Evolutionary conservation across 441 rosid species (phyloP), one percentile per base, ranked within the genome.

Genomic region (Pelargonium australe): DNA sequence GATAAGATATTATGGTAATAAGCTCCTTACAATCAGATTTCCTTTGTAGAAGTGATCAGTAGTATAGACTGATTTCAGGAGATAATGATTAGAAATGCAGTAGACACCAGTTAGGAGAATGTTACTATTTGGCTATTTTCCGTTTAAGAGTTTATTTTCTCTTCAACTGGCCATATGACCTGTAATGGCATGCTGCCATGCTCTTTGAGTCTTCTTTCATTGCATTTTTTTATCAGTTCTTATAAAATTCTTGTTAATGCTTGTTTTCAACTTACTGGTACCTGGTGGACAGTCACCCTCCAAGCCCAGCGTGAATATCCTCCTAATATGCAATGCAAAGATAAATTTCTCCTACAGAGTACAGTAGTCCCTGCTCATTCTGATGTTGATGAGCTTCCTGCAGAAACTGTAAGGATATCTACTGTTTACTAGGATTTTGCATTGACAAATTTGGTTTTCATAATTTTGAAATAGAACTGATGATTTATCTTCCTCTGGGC

Each of bases 321-420:
- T 74, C 88, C 83, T 13, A 95, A 88, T 74, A 83, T 94, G 96
- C 96, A 87, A 76, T 89, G 99, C 87, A 94, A 87, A 78, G 99
- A 94, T 81, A 94, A 91, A 72, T 94, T 94, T 85, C 95, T 94
- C 73, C 78, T 94, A 70, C 99, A 87, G 80, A 86, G 99, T 77
- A 89, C 99, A 13, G 72, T 76, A 40, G 96, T 94, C 64, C 86
- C 85, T 67, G 80, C 92, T 37, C 89, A 86, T 78, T 80, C 86
- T 58, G 97, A 94, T 73, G 87, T 87, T 6, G 96, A 94, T 77
- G 97, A 89, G 66, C 95, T 94, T 74, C 88, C 96, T 12, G 82
- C 87, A 47, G 91, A 94, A 77, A 87, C 89, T 6, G 99, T 94
- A 81, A 80, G 89, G 72, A 75, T 71, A 37, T 63, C 58, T 61